Evolutionary conservation across 345 rosid genomes (phyloP).

Genomic region (Theobroma cacao): DNA sequence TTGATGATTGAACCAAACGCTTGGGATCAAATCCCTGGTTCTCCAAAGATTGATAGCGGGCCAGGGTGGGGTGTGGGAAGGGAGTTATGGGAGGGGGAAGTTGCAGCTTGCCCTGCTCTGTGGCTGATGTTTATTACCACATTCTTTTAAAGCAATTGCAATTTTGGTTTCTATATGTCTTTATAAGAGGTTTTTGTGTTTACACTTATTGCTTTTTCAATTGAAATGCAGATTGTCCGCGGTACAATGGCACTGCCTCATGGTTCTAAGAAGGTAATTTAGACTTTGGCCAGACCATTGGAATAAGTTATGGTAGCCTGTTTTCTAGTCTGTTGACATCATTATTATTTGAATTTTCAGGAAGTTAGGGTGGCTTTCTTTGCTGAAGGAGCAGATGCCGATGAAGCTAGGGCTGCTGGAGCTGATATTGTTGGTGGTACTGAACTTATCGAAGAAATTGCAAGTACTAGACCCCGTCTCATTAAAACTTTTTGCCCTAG

Average conservation of each 20-base stretch:
- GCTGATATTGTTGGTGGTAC: constrained; percentile 93
- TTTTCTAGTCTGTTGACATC: background rate
- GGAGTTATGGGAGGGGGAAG: background rate
- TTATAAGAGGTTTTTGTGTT: background rate
- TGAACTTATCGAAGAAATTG: constrained; percentile 82
- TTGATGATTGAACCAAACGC: background rate
- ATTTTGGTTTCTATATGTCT: background rate
- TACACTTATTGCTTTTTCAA: background rate
- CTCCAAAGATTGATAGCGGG: background rate
- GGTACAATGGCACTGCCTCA: constrained; percentile 87
- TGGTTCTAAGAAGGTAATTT: constrained; percentile 74
- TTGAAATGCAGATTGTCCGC: constrained; percentile 74
- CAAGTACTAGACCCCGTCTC: constrained; percentile 43
- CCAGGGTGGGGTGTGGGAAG: background rate
- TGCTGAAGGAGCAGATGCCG: constrained; percentile 93
- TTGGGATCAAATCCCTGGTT: background rate
- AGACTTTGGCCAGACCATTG: constrained; percentile 8
- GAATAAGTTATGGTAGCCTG: background rate
- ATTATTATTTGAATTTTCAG: constrained; percentile 37
- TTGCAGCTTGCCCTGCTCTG: background rate
- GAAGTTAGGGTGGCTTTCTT: constrained; percentile 85
- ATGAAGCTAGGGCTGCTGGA: constrained; percentile 94
- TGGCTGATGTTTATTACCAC: background rate
- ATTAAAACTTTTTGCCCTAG: background rate
- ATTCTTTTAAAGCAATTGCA: background rate